Evolutionary conservation across 2,329 filamentous ascomycete genomes (phyloP), one percentile per base, ranked within the genome.

Genomic region (Monosporascus sp.): DNA sequence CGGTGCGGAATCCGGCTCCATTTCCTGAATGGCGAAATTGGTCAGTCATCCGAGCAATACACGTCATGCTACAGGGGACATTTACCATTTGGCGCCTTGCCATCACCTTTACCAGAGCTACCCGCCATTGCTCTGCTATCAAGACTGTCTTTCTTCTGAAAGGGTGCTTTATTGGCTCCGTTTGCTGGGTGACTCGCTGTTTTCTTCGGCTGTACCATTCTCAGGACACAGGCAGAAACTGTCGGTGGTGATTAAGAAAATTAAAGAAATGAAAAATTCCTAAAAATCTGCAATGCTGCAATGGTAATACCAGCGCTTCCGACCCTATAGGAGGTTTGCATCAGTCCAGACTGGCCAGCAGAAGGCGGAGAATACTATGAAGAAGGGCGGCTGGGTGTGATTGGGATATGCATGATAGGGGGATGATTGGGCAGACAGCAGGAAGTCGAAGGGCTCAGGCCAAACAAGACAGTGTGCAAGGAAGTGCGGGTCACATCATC

Each of bases 1-100:
- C 93, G 24, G 93, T 97, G 58, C 88, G 86, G 73, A 97, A 97
- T 24, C 78, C 81, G 53, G 80, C 72, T 43, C 83, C 75, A 60
- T 80, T 79, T 57, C 88, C 89, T 94, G 58, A 25, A 47, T 41
- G 37, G 38, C 14, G 47, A 56, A 47, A 61, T 59, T 20, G 48
- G 46, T 44, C 22, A 25, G 44, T 55, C 50, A 56, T 45, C 22
- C n/a, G 41, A 15, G 44, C 47, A 37, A 50, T 22, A 31, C 18
- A 49, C 35, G 14, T 52, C 46, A 41, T 43, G 31, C 43, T 38
- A 49, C 14, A n/a, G 22, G 15, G 1, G 24, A 44, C 31, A 25
- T 65, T 60, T 65, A 75, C 74, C 74, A 60, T 76, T 77, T 37
- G 68, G 62, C 20, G 58, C 56, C 59, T 70, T 72, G 52, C 62